Evolutionary conservation across 495 filamentous ascomycete species (phyloP).

Genomic region (Tuber brumale): DNA sequence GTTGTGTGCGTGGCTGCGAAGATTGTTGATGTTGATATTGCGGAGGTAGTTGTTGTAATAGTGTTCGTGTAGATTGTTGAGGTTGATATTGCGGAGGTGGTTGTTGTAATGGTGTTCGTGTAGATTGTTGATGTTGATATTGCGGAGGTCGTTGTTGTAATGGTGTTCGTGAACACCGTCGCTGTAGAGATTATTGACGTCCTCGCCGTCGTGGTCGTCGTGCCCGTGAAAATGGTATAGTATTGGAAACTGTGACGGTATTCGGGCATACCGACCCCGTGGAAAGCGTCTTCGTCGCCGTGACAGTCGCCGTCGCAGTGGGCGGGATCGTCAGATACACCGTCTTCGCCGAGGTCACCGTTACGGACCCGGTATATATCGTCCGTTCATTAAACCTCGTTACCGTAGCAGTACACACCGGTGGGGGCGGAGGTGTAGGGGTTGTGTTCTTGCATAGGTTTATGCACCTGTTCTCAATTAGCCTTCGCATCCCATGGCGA

Average conservation of each 20-base stretch:
- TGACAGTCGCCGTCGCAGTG: not conserved
- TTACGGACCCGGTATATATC: not conserved
- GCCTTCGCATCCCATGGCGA: not conserved
- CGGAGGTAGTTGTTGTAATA: no score
- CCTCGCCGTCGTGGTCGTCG: not conserved
- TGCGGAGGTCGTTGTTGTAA: not conserved
- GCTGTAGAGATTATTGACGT: not conserved
- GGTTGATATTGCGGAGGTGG: no score
- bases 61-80: no score
- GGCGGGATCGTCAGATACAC: no score
- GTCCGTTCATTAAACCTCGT: not conserved
- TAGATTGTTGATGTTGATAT: not conserved
- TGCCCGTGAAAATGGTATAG: not conserved
- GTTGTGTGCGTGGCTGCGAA: no score
- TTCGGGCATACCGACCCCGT: not conserved
- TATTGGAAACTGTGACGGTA: not conserved
- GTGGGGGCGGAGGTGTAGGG: not conserved
- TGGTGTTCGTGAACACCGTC: not conserved
- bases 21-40: no score
- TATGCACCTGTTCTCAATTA: not conserved
- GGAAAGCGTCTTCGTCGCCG: not conserved
- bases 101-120: no score
- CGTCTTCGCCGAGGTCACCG: not conserved
- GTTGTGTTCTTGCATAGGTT: not conserved
- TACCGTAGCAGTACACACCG: not conserved